Base-by-base conservation (phyloP, 225 moss, liverwort and hornwort genomes). In the Takakia lepidozioides region DNA sequence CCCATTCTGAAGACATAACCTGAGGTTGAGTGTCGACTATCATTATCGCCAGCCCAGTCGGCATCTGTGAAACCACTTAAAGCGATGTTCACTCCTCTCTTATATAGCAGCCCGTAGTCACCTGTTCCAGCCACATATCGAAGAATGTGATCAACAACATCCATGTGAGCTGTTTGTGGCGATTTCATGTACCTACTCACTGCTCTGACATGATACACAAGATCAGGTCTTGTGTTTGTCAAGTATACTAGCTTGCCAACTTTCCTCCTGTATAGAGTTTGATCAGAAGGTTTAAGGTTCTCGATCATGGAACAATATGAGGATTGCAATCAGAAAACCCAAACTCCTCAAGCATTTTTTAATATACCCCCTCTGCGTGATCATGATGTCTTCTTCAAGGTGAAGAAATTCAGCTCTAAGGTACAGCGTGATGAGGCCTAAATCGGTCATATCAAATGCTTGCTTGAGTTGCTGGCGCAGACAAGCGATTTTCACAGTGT, bases 11-110 rank as follows among this genome's bases (percentile, higher is more conserved):
- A 52, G 0, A 34, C 30, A 44, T 61, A 61, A 0, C 52, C 22
- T 0, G 1, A 38, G 8, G 45, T 45, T 0, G 43, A 42, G 3
- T 32, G 0, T 0, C 19, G 28, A 19, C 30, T 42, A 11, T 62
- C 53, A n/a, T 17, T 17, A 3, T 43, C 52, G 1, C 52, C 41
- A 24, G 10, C 61, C 61, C 43, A 62, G n/a, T 45, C 44, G 0
- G 43, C 61, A 35, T 62, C 35, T 10, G n/a, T 42, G 18, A 10
- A 19, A 0, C n/a, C 41, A 9, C 16, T 30, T 1, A 19, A 8
- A 2, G 5, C 20, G 3, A 14, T 38, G 11, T 16, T 2, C 4
- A 2, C 10, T 25, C 26, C 14, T n/a, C 17, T 16, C 10, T 0
- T 13, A 28, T 55, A 54, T 0, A 13, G 10, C 0, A 43, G 1